These are phyloP conservation scores for Scytalidium sp. DNA, from an alignment of 2,329 filamentous ascomycete species.

Conservation along the genomic window DNA sequence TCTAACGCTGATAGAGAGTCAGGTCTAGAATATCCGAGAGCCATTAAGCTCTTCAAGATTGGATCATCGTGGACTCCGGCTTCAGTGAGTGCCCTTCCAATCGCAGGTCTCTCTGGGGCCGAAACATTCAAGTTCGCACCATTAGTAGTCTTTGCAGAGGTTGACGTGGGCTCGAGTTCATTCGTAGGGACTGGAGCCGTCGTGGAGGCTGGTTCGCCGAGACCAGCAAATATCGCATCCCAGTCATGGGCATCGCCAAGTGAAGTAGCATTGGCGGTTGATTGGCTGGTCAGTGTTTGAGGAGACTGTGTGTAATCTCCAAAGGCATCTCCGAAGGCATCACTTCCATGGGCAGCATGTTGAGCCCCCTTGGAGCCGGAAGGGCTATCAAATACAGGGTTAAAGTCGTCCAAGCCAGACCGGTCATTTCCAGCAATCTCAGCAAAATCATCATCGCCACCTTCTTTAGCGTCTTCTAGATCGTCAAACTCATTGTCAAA, in stretches of 20 bases:
- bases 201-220: slow-evolving; percentile 61
- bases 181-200: slow-evolving; percentile 21
- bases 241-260: slow-evolving; percentile 69
- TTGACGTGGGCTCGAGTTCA: slow-evolving; percentile 8
- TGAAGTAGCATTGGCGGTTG: slow-evolving; percentile 32
- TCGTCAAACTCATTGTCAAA: slow-evolving; percentile 80
- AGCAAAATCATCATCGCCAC: slow-evolving; percentile 76
- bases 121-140: slow-evolving; percentile 10
- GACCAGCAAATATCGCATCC: slow-evolving; percentile 87
- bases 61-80: slow-evolving; percentile 85
- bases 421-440: slow-evolving; percentile 59
- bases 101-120: slow-evolving; percentile 32
- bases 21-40: slow-evolving; percentile 79
- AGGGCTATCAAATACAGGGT: slow-evolving; percentile 73
- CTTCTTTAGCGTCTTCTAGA: slow-evolving; percentile 80
- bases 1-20: slow-evolving; percentile 79
- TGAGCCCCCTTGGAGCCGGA: slow-evolving; percentile 25
- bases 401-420: slow-evolving; percentile 74
- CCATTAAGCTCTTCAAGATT: slow-evolving; percentile 82
- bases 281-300: slow-evolving; percentile 28
- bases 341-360: slow-evolving; percentile 18
- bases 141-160: slow-evolving; percentile 15
- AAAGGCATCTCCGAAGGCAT: slow-evolving; percentile 25
- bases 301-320: slow-evolving; percentile 49
- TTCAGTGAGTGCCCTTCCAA: slow-evolving; percentile 68